Conservation (phyloP, 2,329 filamentous ascomycete species). For the Bipolaris sorokiniana region DNA sequence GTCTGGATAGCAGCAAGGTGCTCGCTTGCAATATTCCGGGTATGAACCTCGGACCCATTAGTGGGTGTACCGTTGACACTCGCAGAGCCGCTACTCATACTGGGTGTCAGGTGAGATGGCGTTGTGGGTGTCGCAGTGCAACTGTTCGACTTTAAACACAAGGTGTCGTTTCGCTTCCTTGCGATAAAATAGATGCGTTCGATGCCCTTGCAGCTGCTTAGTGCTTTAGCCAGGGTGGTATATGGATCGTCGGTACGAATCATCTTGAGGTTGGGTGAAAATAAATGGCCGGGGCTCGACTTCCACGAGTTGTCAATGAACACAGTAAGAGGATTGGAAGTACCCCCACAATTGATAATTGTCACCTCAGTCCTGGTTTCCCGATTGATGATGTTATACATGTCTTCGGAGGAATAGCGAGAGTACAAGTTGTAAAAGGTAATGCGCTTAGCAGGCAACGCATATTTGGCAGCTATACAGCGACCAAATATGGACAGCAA, state of each 20-base stretch:
- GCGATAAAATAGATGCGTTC: constrained; percentile 62
- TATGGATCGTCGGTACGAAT: constrained; percentile 58
- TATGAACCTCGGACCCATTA: constrained; percentile 31
- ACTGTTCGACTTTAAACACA: constrained; percentile 36
- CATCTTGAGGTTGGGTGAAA: constrained; percentile 53
- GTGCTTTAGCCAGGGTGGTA: constrained; percentile 52
- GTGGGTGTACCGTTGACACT: constrained; percentile 32
- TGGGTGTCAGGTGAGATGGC: constrained; percentile 33
- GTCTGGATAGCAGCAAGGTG: constrained; percentile 60
- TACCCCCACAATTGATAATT: constrained; percentile 60
- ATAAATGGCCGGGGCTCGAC: constrained; percentile 25
- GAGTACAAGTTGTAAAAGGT: constrained; percentile 65
- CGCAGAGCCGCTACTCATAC: constrained; percentile 22
- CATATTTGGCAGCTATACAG: constrained; percentile 55
- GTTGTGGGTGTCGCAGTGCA: constrained; percentile 38
- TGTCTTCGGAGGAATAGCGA: constrained; percentile 54
- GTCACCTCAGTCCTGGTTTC: constrained; percentile 56
- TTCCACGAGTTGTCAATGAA: constrained; percentile 65
- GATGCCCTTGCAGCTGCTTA: constrained; percentile 53
- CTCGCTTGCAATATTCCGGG: constrained; percentile 48
- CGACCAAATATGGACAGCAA: constrained; percentile 63
- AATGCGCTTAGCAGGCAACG: constrained; percentile 57
- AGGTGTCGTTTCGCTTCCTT: constrained; percentile 31
- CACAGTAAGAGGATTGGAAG: constrained; percentile 53
- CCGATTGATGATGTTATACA: constrained; percentile 54